Percentiles rank a stretch among this genome's conserved stretches.
Conservation (phyloP, 345 rosid genomes). For the Arabidopsis suecica region DNA sequence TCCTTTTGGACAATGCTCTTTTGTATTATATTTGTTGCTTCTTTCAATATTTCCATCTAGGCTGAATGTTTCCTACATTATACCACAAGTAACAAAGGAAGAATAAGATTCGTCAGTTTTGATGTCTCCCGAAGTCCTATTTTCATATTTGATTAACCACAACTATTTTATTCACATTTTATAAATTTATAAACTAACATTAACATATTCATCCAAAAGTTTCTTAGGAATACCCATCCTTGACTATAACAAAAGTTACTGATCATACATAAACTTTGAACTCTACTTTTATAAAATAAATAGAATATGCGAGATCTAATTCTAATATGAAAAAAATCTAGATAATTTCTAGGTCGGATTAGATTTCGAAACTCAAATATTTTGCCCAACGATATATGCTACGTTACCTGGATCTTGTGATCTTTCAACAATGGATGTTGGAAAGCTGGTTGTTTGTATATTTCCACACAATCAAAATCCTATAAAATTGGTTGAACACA, state of each 20-base stretch:
- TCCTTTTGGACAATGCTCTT: constrained; percentile 34
- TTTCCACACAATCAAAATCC: constrained; percentile 38
- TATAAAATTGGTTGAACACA: neutral
- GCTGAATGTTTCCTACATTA: constrained; percentile 27
- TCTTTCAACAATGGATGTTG: constrained; percentile 38
- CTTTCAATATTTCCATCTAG: constrained; percentile 1
- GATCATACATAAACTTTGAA: too few species aligned
- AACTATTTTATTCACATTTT: neutral
- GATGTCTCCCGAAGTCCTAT: neutral
- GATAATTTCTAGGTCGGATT: too few species aligned
- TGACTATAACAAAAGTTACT: too few species aligned
- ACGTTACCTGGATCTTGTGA: constrained; percentile 38
- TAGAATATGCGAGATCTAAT: too few species aligned
- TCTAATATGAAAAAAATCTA: too few species aligned
- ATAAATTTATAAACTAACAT: neutral
- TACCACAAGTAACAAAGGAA: neutral
- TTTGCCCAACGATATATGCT: neutral
- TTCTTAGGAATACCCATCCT: too few species aligned
- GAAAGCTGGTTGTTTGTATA: constrained; percentile 39
- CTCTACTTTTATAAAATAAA: too few species aligned
- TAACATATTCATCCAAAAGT: neutral
- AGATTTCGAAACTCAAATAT: neutral
- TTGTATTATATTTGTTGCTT: constrained; percentile 5
- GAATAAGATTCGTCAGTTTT: neutral
- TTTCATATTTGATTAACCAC: neutral